Conservation (phyloP, 1,284 basidiomycete genomes). For the Lentinula novae-zelandiae region DNA sequence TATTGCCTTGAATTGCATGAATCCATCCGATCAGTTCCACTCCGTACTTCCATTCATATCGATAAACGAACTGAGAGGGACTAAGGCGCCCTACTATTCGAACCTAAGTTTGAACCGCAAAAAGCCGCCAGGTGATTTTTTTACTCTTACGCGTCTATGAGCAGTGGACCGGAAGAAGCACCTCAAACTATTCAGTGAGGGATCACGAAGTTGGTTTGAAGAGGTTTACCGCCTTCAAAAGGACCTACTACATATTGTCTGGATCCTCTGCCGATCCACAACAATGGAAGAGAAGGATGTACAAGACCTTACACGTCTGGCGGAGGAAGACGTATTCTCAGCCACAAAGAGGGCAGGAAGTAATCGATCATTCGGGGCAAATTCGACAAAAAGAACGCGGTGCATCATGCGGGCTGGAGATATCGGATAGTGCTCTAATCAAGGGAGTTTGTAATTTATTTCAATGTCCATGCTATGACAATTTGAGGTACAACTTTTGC, state of each 20-base stretch:
- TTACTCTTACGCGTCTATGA: background rate
- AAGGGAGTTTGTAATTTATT: slow-evolving; percentile 5
- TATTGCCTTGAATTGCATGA: background rate
- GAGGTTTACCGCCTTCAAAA: background rate
- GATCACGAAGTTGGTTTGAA: background rate
- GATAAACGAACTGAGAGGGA: background rate
- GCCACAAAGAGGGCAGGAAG: background rate
- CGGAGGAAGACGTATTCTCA: background rate
- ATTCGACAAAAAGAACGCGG: background rate
- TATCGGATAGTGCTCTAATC: background rate
- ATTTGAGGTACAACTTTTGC: background rate
- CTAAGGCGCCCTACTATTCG: background rate
- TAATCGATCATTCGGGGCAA: background rate
- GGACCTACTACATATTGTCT: background rate
- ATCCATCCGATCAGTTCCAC: background rate
- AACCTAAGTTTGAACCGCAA: background rate
- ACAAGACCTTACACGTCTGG: background rate
- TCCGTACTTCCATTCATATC: slow-evolving; percentile 1
- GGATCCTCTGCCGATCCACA: slow-evolving; percentile 10
- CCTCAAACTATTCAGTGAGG: background rate
- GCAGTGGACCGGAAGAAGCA: slow-evolving; percentile 2
- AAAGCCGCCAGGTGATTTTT: background rate
- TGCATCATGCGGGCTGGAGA: background rate
- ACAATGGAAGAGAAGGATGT: background rate
- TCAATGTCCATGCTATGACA: background rate